Percentiles rank a stretch among this genome's conserved stretches.
phyloP scores from a whole-genome alignment of 2,329 filamentous ascomycete species.

The Cercospora beticola region DNA sequence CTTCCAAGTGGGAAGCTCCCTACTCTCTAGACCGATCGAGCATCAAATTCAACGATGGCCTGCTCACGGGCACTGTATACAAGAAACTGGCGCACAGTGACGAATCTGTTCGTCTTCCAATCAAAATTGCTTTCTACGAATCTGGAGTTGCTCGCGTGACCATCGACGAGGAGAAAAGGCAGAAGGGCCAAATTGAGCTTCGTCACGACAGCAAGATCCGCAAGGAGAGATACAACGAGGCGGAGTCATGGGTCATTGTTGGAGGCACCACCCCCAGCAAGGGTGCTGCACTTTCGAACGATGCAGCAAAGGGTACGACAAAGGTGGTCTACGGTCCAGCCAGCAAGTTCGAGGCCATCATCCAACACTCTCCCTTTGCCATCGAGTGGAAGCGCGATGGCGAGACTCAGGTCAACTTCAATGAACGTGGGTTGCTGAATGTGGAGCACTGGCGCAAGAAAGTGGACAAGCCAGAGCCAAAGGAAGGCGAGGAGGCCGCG shows the following conservation, averaged over 20 bases:
- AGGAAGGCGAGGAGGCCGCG: conserved; percentile 49
- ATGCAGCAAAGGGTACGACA: conserved; percentile 67
- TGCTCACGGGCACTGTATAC: conserved; percentile 75
- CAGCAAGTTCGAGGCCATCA: conserved; percentile 74
- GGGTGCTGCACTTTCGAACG: conserved; percentile 65
- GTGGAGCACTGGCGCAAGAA: conserved; percentile 94
- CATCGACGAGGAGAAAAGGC: conserved; percentile 86
- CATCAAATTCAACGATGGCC: conserved; percentile 73
- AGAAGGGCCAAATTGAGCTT: conserved; percentile 84
- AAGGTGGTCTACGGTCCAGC: conserved; percentile 75
- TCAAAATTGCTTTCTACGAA: conserved; percentile 84
- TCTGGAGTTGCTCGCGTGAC: conserved; percentile 85
- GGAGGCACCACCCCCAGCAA: conserved; percentile 74
- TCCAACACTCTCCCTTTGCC: conserved; percentile 78
- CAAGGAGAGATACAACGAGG: conserved; percentile 94
- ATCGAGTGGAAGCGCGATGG: conserved; percentile 86
- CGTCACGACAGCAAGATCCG: conserved; percentile 78
- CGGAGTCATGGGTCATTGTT: conserved; percentile 79
- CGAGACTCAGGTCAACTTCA: conserved; percentile 79
- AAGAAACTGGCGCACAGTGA: conserved; percentile 69
- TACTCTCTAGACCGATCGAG: conserved; percentile 74
- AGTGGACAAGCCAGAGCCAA: conserved; percentile 66
- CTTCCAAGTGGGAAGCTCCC: conserved; percentile 73
- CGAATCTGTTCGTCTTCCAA: conserved; percentile 73
- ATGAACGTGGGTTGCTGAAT: conserved; percentile 85